phyloP scores from a whole-genome alignment of 352 stramenopile species.

The Phytophthora ramorum region DNA sequence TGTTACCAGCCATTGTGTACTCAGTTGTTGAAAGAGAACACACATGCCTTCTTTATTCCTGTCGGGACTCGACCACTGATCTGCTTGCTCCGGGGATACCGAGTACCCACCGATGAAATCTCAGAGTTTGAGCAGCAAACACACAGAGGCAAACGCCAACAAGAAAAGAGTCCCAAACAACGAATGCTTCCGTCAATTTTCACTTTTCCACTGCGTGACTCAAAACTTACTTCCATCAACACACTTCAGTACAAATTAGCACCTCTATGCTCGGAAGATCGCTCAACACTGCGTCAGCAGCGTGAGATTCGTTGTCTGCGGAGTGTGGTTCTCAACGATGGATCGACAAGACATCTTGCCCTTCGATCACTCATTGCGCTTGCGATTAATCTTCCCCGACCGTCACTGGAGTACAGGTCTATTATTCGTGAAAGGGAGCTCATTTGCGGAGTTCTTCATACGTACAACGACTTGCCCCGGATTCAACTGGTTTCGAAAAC shows the following conservation, averaged over 20 bases:
- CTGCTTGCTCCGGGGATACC: conserved; percentile 39
- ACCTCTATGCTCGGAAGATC: conserved; percentile 10
- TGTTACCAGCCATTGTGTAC: conserved; percentile 44
- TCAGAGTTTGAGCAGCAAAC: conserved; percentile 43
- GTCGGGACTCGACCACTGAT: conserved; percentile 46
- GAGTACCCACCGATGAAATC: conserved; percentile 57
- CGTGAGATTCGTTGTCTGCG: conserved; percentile 20
- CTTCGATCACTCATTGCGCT: conserved; percentile 47
- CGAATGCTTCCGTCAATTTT: conserved; percentile 51
- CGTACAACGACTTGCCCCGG: background rate
- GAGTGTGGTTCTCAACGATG: conserved; percentile 14
- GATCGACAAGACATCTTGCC: conserved; percentile 41
- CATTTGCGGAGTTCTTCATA: conserved; percentile 6
- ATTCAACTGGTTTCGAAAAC: conserved; percentile 2
- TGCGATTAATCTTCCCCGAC: conserved; percentile 34
- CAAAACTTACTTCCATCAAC: background rate
- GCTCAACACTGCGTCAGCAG: background rate
- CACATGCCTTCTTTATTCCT: conserved; percentile 45
- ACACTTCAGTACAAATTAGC: conserved; percentile 3
- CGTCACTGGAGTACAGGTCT: conserved; percentile 45
- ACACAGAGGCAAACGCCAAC: background rate
- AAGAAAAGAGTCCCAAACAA: conserved; percentile 1
- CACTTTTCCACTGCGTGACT: conserved; percentile 27
- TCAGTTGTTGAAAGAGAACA: conserved; percentile 28
- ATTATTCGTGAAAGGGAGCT: conserved; percentile 15